Percentiles rank a stretch among this genome's conserved stretches.
phyloP scores from a whole-genome alignment of 1,139 yeast genomes.

The Scheffersomyces parashehatae region DNA sequence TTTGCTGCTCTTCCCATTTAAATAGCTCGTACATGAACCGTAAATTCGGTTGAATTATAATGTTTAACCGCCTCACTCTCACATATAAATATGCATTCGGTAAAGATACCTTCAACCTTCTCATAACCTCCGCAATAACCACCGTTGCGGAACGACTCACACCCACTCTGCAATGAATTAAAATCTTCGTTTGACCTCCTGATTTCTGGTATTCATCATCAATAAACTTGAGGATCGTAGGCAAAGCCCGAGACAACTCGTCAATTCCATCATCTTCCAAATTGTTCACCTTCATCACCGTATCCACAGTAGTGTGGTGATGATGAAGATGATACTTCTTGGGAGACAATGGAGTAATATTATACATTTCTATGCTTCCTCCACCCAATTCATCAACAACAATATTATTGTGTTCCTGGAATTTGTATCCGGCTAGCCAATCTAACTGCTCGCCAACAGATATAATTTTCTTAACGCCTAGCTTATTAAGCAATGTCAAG shows the following conservation, averaged over 20 bases:
- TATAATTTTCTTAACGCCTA: constrained; percentile 75
- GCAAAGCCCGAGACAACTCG: constrained; percentile 37
- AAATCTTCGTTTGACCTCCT: constrained; percentile 34
- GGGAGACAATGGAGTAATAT: constrained; percentile 21
- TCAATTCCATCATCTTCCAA: constrained; percentile 53
- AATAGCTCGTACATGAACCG: constrained; percentile 51
- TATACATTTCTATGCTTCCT: constrained; percentile 36
- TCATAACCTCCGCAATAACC: constrained; percentile 51
- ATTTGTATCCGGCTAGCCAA: constrained; percentile 50
- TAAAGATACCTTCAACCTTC: constrained; percentile 34
- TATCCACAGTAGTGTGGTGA: constrained; percentile 19
- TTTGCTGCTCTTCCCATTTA: constrained; percentile 47
- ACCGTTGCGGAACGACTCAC: constrained; percentile 53
- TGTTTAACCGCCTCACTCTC: constrained; percentile 46
- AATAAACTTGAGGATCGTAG: constrained; percentile 36
- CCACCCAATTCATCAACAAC: constrained; percentile 23
- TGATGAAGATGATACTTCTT: constrained; percentile 1
- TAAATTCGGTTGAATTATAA: constrained; percentile 50
- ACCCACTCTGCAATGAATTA: constrained; percentile 53
- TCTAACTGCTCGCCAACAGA: constrained; percentile 85
- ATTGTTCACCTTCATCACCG: constrained; percentile 47
- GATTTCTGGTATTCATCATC: constrained; percentile 30
- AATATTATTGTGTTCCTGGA: constrained; percentile 28
- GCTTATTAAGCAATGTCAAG: constrained; percentile 56
- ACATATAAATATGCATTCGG: constrained; percentile 48